phyloP scores from a whole-genome alignment of 1,284 basidiomycete genomes.

The Golubevia pallescens region DNA sequence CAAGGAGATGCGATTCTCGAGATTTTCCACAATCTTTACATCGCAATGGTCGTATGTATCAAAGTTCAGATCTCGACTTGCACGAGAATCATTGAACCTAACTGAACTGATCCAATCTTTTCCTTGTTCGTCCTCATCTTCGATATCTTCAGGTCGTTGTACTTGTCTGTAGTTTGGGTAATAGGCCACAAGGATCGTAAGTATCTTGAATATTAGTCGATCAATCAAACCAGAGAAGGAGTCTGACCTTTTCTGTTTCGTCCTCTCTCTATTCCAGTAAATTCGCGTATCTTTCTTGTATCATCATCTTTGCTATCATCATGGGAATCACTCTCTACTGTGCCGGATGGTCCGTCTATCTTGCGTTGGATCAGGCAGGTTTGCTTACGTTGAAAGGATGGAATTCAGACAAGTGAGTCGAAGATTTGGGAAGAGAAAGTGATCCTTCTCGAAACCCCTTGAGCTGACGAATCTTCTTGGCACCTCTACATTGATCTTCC shows the following conservation, averaged over 20 bases:
- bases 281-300: slow-evolving; percentile 9
- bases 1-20: slow-evolving; percentile 80
- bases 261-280: not conserved
- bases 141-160: not conserved
- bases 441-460: not conserved
- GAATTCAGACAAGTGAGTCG: slow-evolving; percentile 9
- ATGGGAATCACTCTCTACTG: slow-evolving; percentile 18
- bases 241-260: no score
- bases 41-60: not conserved
- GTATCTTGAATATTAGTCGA: no score
- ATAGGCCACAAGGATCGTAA: not conserved
- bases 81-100: no score
- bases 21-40: slow-evolving; percentile 73
- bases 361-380: slow-evolving; percentile 10
- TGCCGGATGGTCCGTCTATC: slow-evolving; percentile 18
- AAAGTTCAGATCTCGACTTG: no score
- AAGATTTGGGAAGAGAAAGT: not conserved
- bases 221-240: no score
- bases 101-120: no score
- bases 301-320: slow-evolving; percentile 15
- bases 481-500: no score
- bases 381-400: slow-evolving; percentile 10
- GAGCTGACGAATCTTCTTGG: not conserved
- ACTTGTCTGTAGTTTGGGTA: not conserved
- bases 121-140: no score